These are phyloP conservation scores for Dictyostelium citrinum DNA, from an alignment of 78 protist genomes.

Conservation along the genomic window DNA sequence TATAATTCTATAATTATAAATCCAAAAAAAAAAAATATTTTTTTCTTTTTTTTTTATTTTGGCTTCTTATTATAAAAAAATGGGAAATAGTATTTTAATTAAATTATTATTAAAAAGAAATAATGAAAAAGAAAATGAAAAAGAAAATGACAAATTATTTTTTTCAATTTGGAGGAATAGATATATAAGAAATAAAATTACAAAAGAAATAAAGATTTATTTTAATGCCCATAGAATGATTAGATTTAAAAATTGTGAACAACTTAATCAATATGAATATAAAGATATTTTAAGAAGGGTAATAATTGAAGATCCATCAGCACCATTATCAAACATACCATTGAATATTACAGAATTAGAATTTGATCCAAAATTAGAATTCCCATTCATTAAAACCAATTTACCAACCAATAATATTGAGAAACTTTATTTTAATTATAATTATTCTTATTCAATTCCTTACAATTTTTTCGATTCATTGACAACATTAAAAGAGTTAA, in stretches of 20 bases:
- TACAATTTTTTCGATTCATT: neutral
- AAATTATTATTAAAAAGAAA: neutral
- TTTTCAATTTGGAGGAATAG: neutral
- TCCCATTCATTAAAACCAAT: neutral
- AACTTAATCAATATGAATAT: neutral
- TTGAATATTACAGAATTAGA: neutral
- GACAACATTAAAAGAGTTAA: neutral
- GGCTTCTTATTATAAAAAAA: neutral
- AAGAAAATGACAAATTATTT: neutral
- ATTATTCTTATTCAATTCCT: neutral
- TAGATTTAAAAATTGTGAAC: neutral
- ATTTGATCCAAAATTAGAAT: neutral
- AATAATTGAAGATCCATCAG: neutral
- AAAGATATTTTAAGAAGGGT: neutral
- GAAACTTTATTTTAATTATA: neutral
- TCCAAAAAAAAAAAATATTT: too few species aligned
- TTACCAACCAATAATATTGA: neutral
- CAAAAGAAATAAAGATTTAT: neutral
- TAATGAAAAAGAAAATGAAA: neutral
- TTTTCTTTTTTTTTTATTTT: neutral
- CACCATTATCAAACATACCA: neutral
- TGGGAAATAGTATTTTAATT: neutral
- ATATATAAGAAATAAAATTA: neutral
- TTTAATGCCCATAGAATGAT: neutral
- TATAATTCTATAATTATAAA: too few species aligned